Percentiles rank a stretch among this genome's conserved stretches.
Evolutionary conservation across 768 basidiomycete species (phyloP).

Genomic region (Pholiota microspora): DNA sequence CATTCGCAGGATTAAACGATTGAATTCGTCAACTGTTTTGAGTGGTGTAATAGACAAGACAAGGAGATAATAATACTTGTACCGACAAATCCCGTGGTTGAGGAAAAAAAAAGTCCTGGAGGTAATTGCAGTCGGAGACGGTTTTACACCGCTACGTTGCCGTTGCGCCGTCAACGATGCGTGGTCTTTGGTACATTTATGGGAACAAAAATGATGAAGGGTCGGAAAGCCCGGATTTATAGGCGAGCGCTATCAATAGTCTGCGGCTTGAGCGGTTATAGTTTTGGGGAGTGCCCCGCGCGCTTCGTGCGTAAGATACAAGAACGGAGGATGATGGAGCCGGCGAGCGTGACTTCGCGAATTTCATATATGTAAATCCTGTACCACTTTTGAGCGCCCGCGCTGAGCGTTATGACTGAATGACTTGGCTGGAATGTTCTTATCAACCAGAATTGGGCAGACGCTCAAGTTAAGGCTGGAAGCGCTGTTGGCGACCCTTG

Average conservation of each 20-base stretch:
- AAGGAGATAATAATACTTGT: not conserved
- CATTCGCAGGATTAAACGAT: not conserved
- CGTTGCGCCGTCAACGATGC: not conserved
- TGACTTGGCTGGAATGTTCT: not conserved
- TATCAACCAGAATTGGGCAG: not conserved
- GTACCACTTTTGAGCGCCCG: not conserved
- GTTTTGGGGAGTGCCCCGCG: not conserved
- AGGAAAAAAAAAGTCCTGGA: not conserved
- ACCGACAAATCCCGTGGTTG: not conserved
- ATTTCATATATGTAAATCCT: not conserved
- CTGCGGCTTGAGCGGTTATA: conserved; percentile 1
- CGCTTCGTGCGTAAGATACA: not conserved
- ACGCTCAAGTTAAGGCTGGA: not conserved
- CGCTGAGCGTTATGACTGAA: not conserved
- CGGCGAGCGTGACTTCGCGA: not conserved
- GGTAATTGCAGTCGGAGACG: not conserved
- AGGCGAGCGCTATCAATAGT: not conserved
- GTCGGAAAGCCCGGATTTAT: not conserved
- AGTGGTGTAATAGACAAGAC: not conserved
- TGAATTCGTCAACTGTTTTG: not conserved
- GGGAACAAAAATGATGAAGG: conserved; percentile 4
- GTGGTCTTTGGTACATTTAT: not conserved
- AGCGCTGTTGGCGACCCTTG: not conserved
- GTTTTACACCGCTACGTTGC: not conserved
- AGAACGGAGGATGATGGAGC: not conserved